phyloP scores from a whole-genome alignment of 495 filamentous ascomycete genomes.

The Tuber magnatum region DNA sequence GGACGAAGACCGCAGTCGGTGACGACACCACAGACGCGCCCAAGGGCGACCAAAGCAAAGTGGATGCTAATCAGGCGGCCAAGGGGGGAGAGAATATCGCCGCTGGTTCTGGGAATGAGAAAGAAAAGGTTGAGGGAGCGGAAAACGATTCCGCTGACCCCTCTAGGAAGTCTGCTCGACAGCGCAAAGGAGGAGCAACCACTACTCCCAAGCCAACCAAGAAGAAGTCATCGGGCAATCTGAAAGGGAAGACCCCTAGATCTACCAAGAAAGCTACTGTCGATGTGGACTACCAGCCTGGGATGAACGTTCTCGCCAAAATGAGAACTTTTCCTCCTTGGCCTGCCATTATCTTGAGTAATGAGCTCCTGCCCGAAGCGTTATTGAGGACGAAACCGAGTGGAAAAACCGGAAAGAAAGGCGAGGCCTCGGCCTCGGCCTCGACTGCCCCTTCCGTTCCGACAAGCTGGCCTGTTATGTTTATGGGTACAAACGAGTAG shows the following conservation, averaged over 20 bases:
- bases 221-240: conserved; percentile 37
- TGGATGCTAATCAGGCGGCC: conserved; percentile 7
- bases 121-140: conserved; percentile 25
- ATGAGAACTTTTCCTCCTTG: conserved; percentile 41
- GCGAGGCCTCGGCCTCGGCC: conserved; percentile 15
- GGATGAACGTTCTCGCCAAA: conserved; percentile 36
- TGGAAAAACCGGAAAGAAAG: conserved; percentile 22
- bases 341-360: conserved; percentile 38
- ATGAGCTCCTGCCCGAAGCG: conserved; percentile 37
- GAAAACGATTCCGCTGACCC: conserved; percentile 27
- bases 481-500: conserved; percentile 40
- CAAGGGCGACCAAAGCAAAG: conserved; percentile 29
- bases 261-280: conserved; percentile 27
- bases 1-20: conserved; percentile 20
- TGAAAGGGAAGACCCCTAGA: conserved; percentile 34
- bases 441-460: conserved; percentile 1
- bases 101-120: conserved; percentile 16
- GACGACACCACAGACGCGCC: conserved; percentile 33
- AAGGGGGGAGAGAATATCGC: conserved; percentile 12
- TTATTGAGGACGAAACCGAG: conserved; percentile 28
- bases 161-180: conserved; percentile 13
- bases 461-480: conserved; percentile 35
- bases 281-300: conserved; percentile 33
- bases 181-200: conserved; percentile 11
- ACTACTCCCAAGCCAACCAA: conserved; percentile 22